Evolutionary conservation across 345 rosid species (phyloP).

Genomic region (Anastatica hierochuntica): DNA sequence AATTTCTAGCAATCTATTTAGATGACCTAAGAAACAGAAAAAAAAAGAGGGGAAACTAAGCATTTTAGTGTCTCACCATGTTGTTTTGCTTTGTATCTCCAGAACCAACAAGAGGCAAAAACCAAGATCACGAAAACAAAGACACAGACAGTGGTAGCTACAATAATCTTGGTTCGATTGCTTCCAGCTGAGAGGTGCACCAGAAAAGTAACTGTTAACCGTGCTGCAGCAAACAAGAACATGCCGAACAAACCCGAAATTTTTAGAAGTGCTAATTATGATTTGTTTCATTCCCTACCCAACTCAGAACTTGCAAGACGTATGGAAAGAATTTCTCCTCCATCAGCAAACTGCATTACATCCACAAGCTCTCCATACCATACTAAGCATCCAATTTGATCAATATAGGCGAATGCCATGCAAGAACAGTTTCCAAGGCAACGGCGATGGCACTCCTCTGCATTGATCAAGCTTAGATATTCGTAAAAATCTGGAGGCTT

Average conservation of each 20-base stretch:
- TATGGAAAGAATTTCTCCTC: constrained; percentile 17
- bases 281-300: constrained; percentile 12
- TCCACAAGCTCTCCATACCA: constrained; percentile 21
- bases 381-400: constrained; percentile 23
- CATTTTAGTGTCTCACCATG: constrained; percentile 13
- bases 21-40: not conserved
- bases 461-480: constrained; percentile 14
- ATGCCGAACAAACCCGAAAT: not conserved
- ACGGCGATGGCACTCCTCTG: constrained; percentile 6
- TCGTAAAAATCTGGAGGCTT: constrained; percentile 26
- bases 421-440: constrained; percentile 30
- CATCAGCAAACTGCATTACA: constrained; percentile 11
- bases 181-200: constrained; percentile 20
- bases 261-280: not conserved
- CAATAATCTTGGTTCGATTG: constrained; percentile 14
- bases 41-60: not conserved
- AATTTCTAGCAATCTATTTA: not conserved
- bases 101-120: constrained; percentile 7
- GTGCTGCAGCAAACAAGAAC: constrained; percentile 2
- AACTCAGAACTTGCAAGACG: constrained; percentile 26
- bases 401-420: constrained; percentile 15
- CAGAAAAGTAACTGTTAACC: constrained; percentile 2
- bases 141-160: constrained; percentile 12
- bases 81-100: constrained; percentile 14
- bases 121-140: constrained; percentile 3